phyloP scores from a whole-genome alignment of 371 early-diverging fungal species.

The Choanephora cucurbitarum region DNA sequence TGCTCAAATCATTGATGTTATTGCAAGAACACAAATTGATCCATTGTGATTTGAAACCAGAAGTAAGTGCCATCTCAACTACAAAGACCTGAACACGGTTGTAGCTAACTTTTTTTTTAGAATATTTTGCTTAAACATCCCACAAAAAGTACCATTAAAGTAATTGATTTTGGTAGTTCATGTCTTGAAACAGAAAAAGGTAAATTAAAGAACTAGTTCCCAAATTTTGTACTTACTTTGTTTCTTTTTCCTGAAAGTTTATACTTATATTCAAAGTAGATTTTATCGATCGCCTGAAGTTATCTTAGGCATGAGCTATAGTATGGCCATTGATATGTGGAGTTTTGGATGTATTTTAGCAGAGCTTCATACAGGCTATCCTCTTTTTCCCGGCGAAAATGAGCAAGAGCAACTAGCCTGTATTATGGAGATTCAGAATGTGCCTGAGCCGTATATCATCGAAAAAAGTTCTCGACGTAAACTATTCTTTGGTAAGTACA shows the following conservation, averaged over 20 bases:
- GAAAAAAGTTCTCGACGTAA: conserved; percentile 75
- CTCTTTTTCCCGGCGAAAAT: conserved; percentile 96
- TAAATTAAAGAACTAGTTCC: conserved; percentile 1
- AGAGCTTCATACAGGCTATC: conserved; percentile 86
- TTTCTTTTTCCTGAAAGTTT: conserved; percentile 41
- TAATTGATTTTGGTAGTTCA: conserved; percentile 93
- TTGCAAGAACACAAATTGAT: conserved; percentile 69
- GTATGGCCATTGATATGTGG: conserved; percentile 98
- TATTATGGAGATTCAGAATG: conserved; percentile 89
- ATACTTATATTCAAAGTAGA: conserved; percentile 95
- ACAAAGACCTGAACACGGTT: neutral
- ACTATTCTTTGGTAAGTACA: conserved; percentile 78
- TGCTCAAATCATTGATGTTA: conserved; percentile 71
- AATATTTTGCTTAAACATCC: conserved; percentile 69
- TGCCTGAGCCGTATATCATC: conserved; percentile 75
- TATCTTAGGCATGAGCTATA: conserved; percentile 81
- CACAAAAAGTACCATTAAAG: conserved; percentile 70
- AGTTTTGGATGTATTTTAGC: conserved; percentile 96
- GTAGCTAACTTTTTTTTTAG: conserved; percentile 13
- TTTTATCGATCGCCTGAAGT: conserved; percentile 99
- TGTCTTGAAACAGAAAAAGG: conserved; percentile 70
- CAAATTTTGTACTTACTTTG: neutral
- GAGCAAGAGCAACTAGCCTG: conserved; percentile 92
- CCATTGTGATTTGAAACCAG: conserved; percentile 94
- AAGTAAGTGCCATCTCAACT: conserved; percentile 32